Evolutionary conservation across 495 filamentous ascomycete species (phyloP).

Genomic region (Filosporella fistucella): DNA sequence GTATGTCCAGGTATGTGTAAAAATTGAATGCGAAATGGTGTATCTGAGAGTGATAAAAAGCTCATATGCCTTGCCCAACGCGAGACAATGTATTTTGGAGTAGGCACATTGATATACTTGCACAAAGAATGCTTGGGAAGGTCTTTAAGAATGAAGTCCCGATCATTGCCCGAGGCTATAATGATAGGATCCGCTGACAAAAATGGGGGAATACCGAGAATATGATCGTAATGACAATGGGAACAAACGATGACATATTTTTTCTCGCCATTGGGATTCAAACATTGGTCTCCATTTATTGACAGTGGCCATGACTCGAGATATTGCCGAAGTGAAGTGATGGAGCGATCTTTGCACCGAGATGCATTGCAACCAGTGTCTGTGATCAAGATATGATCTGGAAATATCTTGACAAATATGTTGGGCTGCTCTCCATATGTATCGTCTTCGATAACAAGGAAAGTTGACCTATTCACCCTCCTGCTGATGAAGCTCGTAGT

Average conservation of each 20-base stretch:
- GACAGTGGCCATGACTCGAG: conserved; percentile 30
- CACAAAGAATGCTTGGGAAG: conserved; percentile 29
- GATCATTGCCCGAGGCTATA: conserved; percentile 29
- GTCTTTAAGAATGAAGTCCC: conserved; percentile 28
- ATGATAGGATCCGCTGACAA: conserved; percentile 23
- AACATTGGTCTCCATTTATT: conserved; percentile 23
- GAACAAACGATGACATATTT: conserved; percentile 33
- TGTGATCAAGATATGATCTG: conserved; percentile 25
- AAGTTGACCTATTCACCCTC: conserved; percentile 31
- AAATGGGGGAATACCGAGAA: conserved; percentile 31
- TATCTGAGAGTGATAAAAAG: conserved; percentile 12
- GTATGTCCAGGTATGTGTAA: conserved; percentile 39
- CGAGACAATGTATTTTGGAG: conserved; percentile 30
- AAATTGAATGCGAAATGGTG: conserved; percentile 26
- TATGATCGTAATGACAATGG: conserved; percentile 40
- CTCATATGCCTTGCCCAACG: conserved; percentile 30
- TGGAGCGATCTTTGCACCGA: conserved; percentile 5
- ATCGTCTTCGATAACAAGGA: conserved; percentile 34
- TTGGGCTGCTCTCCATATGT: conserved; percentile 32
- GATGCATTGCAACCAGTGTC: conserved; percentile 33
- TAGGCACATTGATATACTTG: conserved; percentile 23
- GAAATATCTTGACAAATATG: conserved; percentile 35
- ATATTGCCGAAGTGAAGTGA: conserved; percentile 26
- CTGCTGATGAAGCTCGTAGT: conserved; percentile 25
- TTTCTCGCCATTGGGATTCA: conserved; percentile 28